Evolutionary conservation across 1,139 yeast genomes (phyloP).

Genomic region (Yamadazyma mexicana): DNA sequence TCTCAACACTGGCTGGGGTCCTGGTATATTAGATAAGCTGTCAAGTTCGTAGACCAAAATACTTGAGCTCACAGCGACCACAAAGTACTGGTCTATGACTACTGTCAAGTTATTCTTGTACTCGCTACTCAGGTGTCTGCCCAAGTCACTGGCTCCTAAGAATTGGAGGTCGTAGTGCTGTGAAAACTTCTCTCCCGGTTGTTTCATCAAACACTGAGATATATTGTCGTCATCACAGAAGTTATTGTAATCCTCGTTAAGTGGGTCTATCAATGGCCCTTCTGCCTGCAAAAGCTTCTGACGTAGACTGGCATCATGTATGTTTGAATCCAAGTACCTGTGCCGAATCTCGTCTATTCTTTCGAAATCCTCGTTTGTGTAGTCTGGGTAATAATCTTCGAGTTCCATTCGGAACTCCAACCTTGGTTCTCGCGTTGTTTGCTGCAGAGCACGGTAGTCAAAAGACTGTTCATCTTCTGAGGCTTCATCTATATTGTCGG

Average conservation of each 20-base stretch:
- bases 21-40: conserved; percentile 24
- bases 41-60: conserved; percentile 30
- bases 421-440: neutral
- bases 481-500: too few relatives aligned
- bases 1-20: conserved; percentile 21
- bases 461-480: too few relatives aligned
- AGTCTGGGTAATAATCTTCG: neutral
- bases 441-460: too few relatives aligned
- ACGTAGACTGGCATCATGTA: conserved; percentile 2
- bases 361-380: too few relatives aligned
- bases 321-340: neutral
- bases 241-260: neutral
- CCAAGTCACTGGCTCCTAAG: neutral
- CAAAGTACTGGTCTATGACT: conserved; percentile 20
- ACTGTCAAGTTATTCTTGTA: conserved; percentile 39
- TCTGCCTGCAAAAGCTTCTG: neutral
- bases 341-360: too few relatives aligned
- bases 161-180: conserved; percentile 4
- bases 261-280: neutral
- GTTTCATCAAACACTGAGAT: neutral
- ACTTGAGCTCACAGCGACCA: conserved; percentile 31
- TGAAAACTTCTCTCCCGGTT: conserved; percentile 6
- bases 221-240: neutral
- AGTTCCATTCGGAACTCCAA: too few relatives aligned
- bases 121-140: conserved; percentile 20